A percentile compares a stretch with the other conserved stretches of the same genome.
Conservation (phyloP, 2,329 filamentous ascomycete species). For the Epichloe sibirici region DNA sequence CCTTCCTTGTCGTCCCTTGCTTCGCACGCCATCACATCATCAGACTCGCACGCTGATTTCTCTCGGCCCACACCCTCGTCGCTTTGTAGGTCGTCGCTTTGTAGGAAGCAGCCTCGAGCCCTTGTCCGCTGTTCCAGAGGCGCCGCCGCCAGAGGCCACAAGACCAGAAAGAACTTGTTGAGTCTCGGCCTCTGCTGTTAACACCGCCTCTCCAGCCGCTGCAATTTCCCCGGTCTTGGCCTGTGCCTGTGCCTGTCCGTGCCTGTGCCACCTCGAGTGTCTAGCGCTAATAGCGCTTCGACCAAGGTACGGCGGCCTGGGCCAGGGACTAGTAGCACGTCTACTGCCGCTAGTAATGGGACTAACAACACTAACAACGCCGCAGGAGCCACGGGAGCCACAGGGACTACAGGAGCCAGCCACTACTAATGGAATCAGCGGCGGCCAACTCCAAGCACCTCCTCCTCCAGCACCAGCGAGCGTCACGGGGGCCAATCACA, state of each 20-base stretch:
- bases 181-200: too few species aligned
- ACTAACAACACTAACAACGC: too few species aligned
- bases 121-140: conserved; percentile 3
- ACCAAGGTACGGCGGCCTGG: not conserved
- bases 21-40: not conserved
- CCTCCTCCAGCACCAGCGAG: not conserved
- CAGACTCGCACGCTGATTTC: not conserved
- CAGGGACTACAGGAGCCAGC: too few species aligned
- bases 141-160: not conserved
- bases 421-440: too few species aligned
- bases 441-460: not conserved
- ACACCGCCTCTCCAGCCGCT: not conserved
- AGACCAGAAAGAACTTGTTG: not conserved
- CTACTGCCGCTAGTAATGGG: too few species aligned
- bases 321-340: too few species aligned
- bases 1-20: conserved; percentile 1
- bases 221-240: too few species aligned
- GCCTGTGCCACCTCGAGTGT: not conserved
- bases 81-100: too few species aligned
- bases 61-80: not conserved
- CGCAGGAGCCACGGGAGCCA: too few species aligned
- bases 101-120: not conserved
- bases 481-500: not conserved
- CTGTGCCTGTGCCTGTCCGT: not conserved
- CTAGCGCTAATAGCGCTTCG: conserved; percentile 1